phyloP scores from a whole-genome alignment of 148 eudicot species.

The Cornus suecica region DNA sequence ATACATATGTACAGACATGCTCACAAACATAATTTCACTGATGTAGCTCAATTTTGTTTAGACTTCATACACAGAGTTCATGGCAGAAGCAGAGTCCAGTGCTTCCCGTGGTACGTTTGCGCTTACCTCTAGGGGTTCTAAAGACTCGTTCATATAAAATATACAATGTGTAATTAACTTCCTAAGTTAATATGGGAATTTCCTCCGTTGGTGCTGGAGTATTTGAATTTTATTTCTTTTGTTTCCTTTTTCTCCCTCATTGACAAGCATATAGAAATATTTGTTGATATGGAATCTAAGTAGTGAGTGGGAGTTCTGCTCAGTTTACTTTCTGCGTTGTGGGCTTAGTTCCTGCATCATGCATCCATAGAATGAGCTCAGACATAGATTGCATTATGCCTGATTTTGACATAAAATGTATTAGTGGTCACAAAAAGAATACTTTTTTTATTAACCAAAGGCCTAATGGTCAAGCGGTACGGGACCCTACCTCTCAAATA shows the following conservation, averaged over 20 bases:
- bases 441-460: too few relatives aligned
- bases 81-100: constrained; percentile 63
- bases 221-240: neutral
- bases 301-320: neutral
- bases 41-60: constrained; percentile 27
- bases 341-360: neutral
- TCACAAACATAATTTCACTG: neutral
- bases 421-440: too few relatives aligned
- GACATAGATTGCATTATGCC: neutral
- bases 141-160: neutral
- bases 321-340: neutral
- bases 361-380: neutral
- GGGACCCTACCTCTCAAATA: too few relatives aligned
- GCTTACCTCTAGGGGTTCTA: neutral
- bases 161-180: neutral
- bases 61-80: constrained; percentile 61
- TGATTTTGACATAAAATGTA: neutral
- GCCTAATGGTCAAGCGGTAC: too few relatives aligned
- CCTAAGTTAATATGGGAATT: neutral
- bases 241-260: neutral
- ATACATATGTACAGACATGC: too few relatives aligned
- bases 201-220: neutral
- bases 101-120: constrained; percentile 62
- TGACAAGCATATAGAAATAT: neutral
- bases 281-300: neutral